A percentile compares a stretch with the other conserved stretches of the same genome.
These are phyloP conservation scores for Atkinsonella texensis DNA, from an alignment of 2,329 filamentous ascomycete genomes.

Conservation along the genomic window DNA sequence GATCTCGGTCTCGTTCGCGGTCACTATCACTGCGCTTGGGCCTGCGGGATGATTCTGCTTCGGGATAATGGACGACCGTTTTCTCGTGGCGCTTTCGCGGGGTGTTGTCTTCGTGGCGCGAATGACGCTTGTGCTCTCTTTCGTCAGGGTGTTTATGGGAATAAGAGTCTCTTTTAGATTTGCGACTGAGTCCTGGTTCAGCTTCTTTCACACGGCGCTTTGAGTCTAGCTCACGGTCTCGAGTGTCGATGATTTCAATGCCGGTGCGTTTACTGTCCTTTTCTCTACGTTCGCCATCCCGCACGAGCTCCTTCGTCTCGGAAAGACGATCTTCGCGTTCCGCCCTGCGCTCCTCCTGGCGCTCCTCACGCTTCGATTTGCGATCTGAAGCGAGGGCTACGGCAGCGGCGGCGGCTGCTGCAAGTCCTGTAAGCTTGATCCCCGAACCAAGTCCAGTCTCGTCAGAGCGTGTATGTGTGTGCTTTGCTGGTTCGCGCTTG, in stretches of 20 bases:
- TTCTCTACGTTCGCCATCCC: neutral
- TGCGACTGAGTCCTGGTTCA: constrained; percentile 10
- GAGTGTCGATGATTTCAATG: constrained; percentile 4
- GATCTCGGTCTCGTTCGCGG: constrained; percentile 16
- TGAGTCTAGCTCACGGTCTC: constrained; percentile 12
- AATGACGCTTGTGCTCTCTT: constrained; percentile 17
- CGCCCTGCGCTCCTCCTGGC: constrained; percentile 12
- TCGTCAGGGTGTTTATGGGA: constrained; percentile 18
- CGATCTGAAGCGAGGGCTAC: constrained; percentile 17
- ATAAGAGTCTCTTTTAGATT: constrained; percentile 18
- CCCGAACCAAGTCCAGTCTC: constrained; percentile 29
- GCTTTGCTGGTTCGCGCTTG: constrained; percentile 19
- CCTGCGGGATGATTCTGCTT: constrained; percentile 11
- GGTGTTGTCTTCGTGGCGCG: constrained; percentile 19
- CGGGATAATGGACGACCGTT: constrained; percentile 13
- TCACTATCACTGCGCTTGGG: constrained; percentile 14
- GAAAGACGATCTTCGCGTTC: constrained; percentile 13
- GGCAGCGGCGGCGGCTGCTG: constrained; percentile 37
- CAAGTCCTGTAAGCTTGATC: constrained; percentile 32
- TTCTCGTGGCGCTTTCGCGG: constrained; percentile 18
- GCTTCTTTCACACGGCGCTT: constrained; percentile 14
- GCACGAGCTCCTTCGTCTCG: constrained; percentile 2
- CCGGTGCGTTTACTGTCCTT: constrained; percentile 6
- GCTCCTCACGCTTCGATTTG: constrained; percentile 9
- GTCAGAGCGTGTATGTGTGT: constrained; percentile 20